phyloP scores from a whole-genome alignment of 495 filamentous ascomycete genomes.

The Annulohypoxylon moriforme region DNA sequence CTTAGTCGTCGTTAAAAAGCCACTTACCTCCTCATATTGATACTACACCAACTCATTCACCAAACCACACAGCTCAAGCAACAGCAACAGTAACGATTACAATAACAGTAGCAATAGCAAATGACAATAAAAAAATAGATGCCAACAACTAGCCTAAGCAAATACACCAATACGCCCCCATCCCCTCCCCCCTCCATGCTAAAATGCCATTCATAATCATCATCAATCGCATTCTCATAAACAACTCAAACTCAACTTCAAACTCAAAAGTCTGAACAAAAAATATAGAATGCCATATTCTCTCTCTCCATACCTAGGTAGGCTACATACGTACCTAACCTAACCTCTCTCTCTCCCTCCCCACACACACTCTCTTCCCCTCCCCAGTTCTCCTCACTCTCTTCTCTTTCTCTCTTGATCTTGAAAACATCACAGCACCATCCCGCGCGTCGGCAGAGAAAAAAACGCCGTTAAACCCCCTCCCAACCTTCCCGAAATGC shows the following conservation, averaged over 20 bases:
- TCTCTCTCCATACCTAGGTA: not conserved
- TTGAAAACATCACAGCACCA: not conserved
- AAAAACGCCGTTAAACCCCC: not conserved
- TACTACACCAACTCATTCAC: not conserved
- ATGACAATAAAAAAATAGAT: not conserved
- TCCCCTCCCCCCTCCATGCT: not conserved
- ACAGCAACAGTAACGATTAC: not conserved
- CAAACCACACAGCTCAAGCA: not conserved
- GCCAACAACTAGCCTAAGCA: not conserved
- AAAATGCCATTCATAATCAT: not conserved
- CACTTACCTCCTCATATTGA: not conserved
- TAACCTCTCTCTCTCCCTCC: not conserved
- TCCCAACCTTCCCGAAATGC: not conserved
- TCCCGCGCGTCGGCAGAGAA: not conserved
- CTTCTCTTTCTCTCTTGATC: not conserved
- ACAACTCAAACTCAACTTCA: not conserved
- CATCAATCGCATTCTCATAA: not conserved
- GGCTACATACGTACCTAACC: not conserved
- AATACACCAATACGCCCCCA: not conserved
- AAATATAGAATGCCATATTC: slow-evolving; percentile 3
- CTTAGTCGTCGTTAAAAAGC: no score
- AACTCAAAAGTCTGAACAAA: not conserved
- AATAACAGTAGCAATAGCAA: not conserved
- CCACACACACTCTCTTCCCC: no score
- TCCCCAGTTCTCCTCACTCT: not conserved